A percentile compares a stretch with the other conserved stretches of the same genome.
phyloP scores from a whole-genome alignment of 2,329 filamentous ascomycete species.

The Hymenoscyphus fraxineus region DNA sequence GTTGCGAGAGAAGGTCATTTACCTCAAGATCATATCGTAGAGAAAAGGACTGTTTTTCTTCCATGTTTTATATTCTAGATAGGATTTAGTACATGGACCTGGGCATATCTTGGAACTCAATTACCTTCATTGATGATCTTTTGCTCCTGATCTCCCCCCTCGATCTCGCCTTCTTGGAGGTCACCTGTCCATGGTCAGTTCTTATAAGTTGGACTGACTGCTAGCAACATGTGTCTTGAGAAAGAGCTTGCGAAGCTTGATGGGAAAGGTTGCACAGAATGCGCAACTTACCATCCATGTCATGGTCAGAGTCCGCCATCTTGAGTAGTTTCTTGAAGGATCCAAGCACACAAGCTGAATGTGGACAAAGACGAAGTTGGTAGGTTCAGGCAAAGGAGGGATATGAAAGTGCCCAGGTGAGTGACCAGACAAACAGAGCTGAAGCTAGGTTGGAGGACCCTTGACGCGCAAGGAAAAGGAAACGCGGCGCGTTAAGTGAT shows the following conservation, averaged over 20 bases:
- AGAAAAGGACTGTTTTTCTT: constrained; percentile 99
- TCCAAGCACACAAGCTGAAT: not conserved
- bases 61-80: constrained; percentile 95
- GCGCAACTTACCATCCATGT: constrained; percentile 45
- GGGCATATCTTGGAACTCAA: not conserved
- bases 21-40: constrained; percentile 94
- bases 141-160: constrained; percentile 65
- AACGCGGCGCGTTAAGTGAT: constrained; percentile 21
- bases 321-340: constrained; percentile 5
- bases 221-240: too few species aligned
- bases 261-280: not conserved
- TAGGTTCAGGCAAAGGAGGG: not conserved
- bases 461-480: constrained; percentile 13
- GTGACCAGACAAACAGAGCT: not conserved
- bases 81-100: constrained; percentile 2
- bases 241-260: not conserved
- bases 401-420: not conserved
- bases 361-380: not conserved
- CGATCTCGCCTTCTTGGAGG: constrained; percentile 56
- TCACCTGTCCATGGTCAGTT: constrained; percentile 40
- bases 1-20: constrained; percentile 17
- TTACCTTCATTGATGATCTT: constrained; percentile 91
- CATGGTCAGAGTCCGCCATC: constrained; percentile 47
- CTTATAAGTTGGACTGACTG: not conserved
- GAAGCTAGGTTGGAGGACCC: not conserved